These are phyloP conservation scores for Trifolium subterraneum DNA, from an alignment of 306 rosid genomes.

Conservation along the genomic window DNA sequence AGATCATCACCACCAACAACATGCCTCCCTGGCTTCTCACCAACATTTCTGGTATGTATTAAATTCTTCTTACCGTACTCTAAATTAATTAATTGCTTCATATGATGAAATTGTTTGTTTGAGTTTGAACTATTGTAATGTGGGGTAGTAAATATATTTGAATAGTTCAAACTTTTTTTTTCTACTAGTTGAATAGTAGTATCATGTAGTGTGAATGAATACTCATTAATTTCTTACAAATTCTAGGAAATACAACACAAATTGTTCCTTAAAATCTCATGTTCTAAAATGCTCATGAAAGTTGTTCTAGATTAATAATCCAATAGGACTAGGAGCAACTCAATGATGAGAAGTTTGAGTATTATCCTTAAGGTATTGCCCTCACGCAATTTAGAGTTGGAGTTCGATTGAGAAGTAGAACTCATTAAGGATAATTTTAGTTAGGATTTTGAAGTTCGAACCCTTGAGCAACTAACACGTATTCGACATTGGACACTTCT, in stretches of 20 bases:
- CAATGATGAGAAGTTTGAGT: too few relatives aligned
- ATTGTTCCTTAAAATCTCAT: not conserved
- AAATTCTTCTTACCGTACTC: constrained; percentile 1
- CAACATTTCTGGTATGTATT: constrained; percentile 61
- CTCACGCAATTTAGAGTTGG: too few relatives aligned
- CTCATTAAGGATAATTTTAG: too few relatives aligned
- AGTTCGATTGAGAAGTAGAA: too few relatives aligned
- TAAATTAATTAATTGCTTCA: not conserved
- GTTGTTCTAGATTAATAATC: too few relatives aligned
- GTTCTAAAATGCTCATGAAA: too few relatives aligned
- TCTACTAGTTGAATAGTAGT: not conserved
- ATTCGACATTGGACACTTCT: too few relatives aligned
- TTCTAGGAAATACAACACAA: not conserved
- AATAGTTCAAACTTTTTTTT: not conserved
- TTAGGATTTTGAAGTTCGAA: too few relatives aligned
- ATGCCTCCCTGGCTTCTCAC: constrained; percentile 60
- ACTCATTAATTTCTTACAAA: not conserved
- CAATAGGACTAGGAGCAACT: too few relatives aligned
- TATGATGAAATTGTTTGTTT: constrained; percentile 2
- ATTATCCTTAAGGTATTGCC: too few relatives aligned
- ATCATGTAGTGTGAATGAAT: not conserved
- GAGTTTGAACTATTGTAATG: not conserved
- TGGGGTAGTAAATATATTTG: constrained; percentile 9
- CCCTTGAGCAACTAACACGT: too few relatives aligned
- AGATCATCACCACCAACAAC: constrained; percentile 34